Evolutionary conservation across 768 basidiomycete species (phyloP).

Genomic region (Hygrophorus pudorinus): DNA sequence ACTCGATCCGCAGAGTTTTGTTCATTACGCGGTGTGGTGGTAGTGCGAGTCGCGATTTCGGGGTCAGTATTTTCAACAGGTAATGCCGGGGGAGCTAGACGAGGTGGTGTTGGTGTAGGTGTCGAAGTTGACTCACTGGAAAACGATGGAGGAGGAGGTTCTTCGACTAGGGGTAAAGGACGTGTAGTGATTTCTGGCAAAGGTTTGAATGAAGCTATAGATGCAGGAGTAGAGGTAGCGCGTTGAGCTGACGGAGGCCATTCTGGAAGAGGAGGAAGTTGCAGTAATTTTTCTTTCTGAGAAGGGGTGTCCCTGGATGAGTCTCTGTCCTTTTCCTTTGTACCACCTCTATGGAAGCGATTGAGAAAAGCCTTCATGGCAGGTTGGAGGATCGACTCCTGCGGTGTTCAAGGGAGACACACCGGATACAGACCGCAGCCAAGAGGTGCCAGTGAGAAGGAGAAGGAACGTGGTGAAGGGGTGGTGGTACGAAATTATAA

Average conservation of each 20-base stretch:
- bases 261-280: slow-evolving; percentile 54
- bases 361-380: slow-evolving; percentile 79
- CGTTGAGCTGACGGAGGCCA: slow-evolving; percentile 49
- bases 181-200: slow-evolving; percentile 49
- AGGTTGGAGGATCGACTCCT: background rate
- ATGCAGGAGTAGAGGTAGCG: slow-evolving; percentile 32
- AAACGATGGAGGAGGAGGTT: slow-evolving; percentile 15
- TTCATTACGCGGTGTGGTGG: slow-evolving; percentile 14
- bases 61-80: background rate
- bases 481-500: background rate
- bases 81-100: slow-evolving; percentile 18
- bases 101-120: slow-evolving; percentile 15
- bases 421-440: too few relatives aligned
- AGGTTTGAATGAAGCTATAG: slow-evolving; percentile 52
- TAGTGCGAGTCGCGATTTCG: slow-evolving; percentile 4
- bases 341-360: slow-evolving; percentile 56
- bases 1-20: slow-evolving; percentile 21
- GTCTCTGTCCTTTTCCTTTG: slow-evolving; percentile 41
- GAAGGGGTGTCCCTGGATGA: background rate
- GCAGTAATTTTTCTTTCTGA: slow-evolving; percentile 59
- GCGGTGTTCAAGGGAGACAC: too few relatives aligned
- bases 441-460: too few relatives aligned
- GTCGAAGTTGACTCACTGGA: slow-evolving; percentile 26
- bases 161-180: slow-evolving; percentile 20
- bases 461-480: background rate